Evolutionary conservation across 768 basidiomycete species (phyloP).

Genomic region (Chiua virens): DNA sequence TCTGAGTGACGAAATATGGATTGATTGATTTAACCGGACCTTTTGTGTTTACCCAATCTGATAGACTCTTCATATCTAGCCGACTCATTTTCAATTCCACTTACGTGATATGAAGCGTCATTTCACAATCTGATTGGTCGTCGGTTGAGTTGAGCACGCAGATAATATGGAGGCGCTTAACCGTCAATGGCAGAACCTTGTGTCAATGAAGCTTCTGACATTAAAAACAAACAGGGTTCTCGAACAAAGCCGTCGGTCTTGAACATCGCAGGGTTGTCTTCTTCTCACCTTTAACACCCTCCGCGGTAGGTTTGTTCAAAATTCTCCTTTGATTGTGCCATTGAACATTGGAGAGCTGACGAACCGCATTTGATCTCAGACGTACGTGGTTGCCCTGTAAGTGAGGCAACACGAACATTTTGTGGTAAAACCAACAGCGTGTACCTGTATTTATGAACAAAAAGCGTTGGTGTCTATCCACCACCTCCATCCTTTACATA

Average conservation of each 20-base stretch:
- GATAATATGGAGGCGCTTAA: background rate
- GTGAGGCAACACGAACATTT: constrained; percentile 3
- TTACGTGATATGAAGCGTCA: constrained; percentile 26
- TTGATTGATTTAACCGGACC: constrained; percentile 12
- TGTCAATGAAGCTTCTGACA: background rate
- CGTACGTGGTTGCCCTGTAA: constrained; percentile 10
- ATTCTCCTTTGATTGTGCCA: background rate
- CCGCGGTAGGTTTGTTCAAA: constrained; percentile 12
- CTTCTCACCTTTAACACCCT: background rate
- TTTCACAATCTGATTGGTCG: constrained; percentile 18
- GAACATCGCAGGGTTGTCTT: background rate
- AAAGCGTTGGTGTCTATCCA: constrained; percentile 13
- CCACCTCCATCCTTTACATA: background rate
- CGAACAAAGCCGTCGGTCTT: constrained; percentile 4
- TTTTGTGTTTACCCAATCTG: constrained; percentile 10
- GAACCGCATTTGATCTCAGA: background rate
- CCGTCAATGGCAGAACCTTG: constrained; percentile 14
- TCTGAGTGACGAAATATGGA: constrained; percentile 21
- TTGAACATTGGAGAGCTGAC: constrained; percentile 6
- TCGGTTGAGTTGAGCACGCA: constrained; percentile 10
- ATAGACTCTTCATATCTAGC: constrained; percentile 25
- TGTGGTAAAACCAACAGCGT: constrained; percentile 1
- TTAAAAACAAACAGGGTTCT: constrained; percentile 16
- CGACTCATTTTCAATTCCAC: constrained; percentile 20
- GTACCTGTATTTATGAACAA: constrained; percentile 13